A percentile compares a stretch with the other conserved stretches of the same genome.
Conservation (phyloP, 2,329 filamentous ascomycete genomes). For the Ophiosphaerella narmari region DNA sequence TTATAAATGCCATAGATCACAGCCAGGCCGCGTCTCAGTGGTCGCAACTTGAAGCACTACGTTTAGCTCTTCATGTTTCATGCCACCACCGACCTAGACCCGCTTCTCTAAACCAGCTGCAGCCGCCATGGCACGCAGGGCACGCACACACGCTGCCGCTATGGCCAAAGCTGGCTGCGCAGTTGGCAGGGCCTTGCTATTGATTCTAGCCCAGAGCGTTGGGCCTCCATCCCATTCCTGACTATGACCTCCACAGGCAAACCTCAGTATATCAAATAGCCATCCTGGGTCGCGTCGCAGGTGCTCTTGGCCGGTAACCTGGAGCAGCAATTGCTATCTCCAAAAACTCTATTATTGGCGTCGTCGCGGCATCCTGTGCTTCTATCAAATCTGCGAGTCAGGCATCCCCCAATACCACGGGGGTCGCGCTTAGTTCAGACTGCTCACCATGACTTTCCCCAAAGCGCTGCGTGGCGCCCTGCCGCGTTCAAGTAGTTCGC, state of each 20-base stretch:
- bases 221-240: too few species aligned
- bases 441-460: too few species aligned
- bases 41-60: conserved; percentile 26
- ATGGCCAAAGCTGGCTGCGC: too few species aligned
- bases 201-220: too few species aligned
- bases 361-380: background rate
- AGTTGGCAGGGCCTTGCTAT: too few species aligned
- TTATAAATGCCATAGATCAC: conserved; percentile 12
- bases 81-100: conserved; percentile 9
- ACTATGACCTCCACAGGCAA: too few species aligned
- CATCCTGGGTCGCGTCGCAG: too few species aligned
- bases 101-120: conserved; percentile 11
- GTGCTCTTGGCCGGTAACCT: background rate
- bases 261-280: too few species aligned
- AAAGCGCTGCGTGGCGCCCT: too few species aligned
- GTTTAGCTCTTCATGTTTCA: conserved; percentile 31
- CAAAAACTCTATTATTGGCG: background rate
- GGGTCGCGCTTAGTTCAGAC: too few species aligned
- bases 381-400: background rate
- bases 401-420: background rate
- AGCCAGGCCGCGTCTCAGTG: conserved; percentile 23
- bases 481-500: too few species aligned
- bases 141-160: background rate
- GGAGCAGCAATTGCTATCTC: background rate
- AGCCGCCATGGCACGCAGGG: conserved; percentile 8